Evolutionary conservation across 345 rosid species (phyloP).

Genomic region (Hirschfeldia incana): DNA sequence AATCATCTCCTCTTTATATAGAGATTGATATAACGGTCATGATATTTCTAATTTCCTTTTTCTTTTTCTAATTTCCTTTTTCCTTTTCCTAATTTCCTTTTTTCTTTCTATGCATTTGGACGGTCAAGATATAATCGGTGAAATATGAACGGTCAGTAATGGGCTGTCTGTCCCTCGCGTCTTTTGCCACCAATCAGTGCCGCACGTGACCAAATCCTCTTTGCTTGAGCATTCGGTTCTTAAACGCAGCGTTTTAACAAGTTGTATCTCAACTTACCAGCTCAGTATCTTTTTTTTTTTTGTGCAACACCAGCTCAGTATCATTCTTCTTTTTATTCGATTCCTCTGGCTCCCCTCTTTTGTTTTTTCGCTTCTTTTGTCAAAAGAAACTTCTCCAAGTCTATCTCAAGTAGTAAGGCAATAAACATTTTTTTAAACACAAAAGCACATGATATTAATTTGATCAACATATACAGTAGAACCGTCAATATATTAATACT

Average conservation of each 20-base stretch:
- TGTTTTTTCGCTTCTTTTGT: too few relatives aligned
- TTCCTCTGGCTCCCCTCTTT: too few relatives aligned
- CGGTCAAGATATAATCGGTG: background rate
- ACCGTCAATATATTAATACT: too few relatives aligned
- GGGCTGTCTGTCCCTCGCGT: background rate
- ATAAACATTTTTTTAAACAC: background rate
- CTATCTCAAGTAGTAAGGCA: background rate
- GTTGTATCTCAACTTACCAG: too few relatives aligned
- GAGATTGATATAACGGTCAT: background rate
- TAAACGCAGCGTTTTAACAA: background rate
- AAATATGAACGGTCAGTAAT: background rate
- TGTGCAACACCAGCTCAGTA: too few relatives aligned
- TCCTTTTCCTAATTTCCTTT: too few relatives aligned
- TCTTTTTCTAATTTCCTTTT: background rate
- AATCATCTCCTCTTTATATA: too few relatives aligned
- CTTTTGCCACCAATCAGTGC: background rate
- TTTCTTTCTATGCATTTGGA: too few relatives aligned
- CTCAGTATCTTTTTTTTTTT: too few relatives aligned
- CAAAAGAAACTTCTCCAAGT: too few relatives aligned
- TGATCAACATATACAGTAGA: background rate
- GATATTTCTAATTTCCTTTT: background rate
- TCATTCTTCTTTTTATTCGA: too few relatives aligned
- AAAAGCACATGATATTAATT: background rate
- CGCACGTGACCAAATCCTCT: background rate
- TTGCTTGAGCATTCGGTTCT: too few relatives aligned